Evolutionary conservation across 768 basidiomycete genomes (phyloP).

Genomic region (Saitozyma podzolica): DNA sequence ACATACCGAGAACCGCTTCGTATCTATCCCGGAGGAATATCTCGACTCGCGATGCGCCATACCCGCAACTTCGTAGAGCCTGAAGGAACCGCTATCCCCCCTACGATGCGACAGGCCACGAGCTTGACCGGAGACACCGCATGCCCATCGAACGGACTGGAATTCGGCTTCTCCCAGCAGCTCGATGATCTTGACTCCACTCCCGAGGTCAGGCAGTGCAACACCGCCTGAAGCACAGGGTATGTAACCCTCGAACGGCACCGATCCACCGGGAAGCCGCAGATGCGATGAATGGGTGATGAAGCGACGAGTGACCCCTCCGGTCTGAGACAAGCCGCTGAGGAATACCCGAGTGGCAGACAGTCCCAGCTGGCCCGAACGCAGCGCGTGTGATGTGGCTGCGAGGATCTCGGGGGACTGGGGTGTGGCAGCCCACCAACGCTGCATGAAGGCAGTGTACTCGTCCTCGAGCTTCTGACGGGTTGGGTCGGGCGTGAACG

Average conservation of each 20-base stretch:
- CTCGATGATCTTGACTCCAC: conserved; percentile 6
- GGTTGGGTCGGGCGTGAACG: conserved; percentile 9
- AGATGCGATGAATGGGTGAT: conserved; percentile 9
- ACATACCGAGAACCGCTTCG: conserved; percentile 1
- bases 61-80: conserved; percentile 9
- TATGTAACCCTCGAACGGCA: conserved; percentile 9
- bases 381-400: conserved; percentile 1
- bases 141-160: conserved; percentile 10
- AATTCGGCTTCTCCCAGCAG: conserved; percentile 9
- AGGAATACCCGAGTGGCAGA: conserved; percentile 2
- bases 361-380: background rate
- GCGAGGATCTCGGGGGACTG: conserved; percentile 9
- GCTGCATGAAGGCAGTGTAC: conserved; percentile 5
- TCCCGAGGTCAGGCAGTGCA: background rate
- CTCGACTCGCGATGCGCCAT: conserved; percentile 10
- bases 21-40: conserved; percentile 2
- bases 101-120: conserved; percentile 1
- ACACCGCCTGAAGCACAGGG: background rate
- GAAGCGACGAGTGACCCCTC: conserved; percentile 9
- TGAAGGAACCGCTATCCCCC: conserved; percentile 6
- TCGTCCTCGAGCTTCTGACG: conserved; percentile 8
- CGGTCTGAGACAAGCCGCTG: conserved; percentile 9
- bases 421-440: conserved; percentile 7
- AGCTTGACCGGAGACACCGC: conserved; percentile 9
- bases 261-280: background rate